A percentile compares a stretch with the other conserved stretches of the same genome.
These are phyloP conservation scores for Saccharomycopsis phalli DNA, from an alignment of 1,139 yeast species.

Conservation along the genomic window DNA sequence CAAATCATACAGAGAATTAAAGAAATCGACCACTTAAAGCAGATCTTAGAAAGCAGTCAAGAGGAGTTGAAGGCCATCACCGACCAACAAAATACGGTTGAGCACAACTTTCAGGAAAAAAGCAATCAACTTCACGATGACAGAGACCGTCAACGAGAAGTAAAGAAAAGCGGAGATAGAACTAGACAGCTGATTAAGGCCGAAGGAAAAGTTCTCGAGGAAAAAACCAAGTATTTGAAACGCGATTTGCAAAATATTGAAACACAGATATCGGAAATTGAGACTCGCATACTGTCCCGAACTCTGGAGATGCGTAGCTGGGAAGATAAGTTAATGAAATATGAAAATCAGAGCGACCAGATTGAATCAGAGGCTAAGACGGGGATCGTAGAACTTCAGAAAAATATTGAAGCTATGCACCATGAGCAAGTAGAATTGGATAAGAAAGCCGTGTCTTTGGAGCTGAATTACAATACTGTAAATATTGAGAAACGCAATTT, in stretches of 20 bases:
- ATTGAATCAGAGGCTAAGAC: slow-evolving; percentile 25
- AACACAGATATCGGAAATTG: slow-evolving; percentile 26
- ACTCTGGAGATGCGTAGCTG: slow-evolving; percentile 10
- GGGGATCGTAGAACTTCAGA: slow-evolving; percentile 27
- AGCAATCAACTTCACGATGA: slow-evolving; percentile 33
- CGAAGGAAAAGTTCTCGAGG: slow-evolving; percentile 41
- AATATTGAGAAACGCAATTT: slow-evolving; percentile 26
- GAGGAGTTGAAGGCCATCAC: slow-evolving; percentile 38
- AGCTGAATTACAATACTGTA: slow-evolving; percentile 32
- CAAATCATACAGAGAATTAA: slow-evolving; percentile 24
- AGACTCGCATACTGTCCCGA: slow-evolving; percentile 18
- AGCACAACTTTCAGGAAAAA: slow-evolving; percentile 35
- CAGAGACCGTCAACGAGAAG: slow-evolving; percentile 34
- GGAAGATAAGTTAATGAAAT: slow-evolving; percentile 28
- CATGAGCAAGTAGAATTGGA: slow-evolving; percentile 26
- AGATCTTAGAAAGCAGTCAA: slow-evolving; percentile 40
- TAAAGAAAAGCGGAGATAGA: slow-evolving; percentile 41
- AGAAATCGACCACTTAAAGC: slow-evolving; percentile 42
- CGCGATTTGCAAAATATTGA: slow-evolving; percentile 31
- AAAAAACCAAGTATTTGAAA: slow-evolving; percentile 23
- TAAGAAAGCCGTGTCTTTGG: slow-evolving; percentile 28
- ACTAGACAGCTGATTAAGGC: slow-evolving; percentile 38
- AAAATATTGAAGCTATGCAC: slow-evolving; percentile 28
- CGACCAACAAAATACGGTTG: slow-evolving; percentile 32
- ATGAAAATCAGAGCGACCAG: slow-evolving; percentile 27